Evolutionary conservation across 2,329 filamentous ascomycete species (phyloP), one percentile per base, ranked within the genome.

Genomic region (Aspergillus ibericus): DNA sequence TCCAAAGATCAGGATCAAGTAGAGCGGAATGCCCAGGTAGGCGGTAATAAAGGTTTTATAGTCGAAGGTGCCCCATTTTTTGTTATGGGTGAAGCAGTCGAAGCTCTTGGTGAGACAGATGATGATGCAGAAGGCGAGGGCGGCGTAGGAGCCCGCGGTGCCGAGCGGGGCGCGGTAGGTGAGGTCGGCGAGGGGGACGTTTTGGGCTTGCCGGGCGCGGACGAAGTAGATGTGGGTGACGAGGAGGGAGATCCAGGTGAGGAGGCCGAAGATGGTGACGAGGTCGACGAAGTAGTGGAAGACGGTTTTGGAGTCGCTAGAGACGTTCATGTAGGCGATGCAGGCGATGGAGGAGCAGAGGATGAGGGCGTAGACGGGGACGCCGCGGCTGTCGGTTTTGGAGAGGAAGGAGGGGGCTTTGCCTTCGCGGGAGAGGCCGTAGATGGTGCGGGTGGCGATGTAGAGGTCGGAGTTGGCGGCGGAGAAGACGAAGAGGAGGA

Each of bases 91-190:
- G 74, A 95, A 95, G 59, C 89, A 87, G 56, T 84, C 81, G 75
- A 86, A 95, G 81, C 92, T 93, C 83, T 95, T 96, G 70, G 91
- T 93, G 53, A 96, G 71, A 1, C 88, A 84, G 61, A 95, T 89
- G 34, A 95, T 71, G 68, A 83, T 81, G 76, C 89, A 92, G 77
- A 92, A 87, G 69, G 81, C 78, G 2, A 95, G 81, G 0, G 88
- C 88, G 59, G 80, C 78, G 70, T 86, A 86, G 0, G 88, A 91
- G 10, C 91, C 91, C 61, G 73, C 83, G 36, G 86, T 76, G n/a
- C 91, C 90, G 15, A 93, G 81, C 0, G 91, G 91, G 0, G 90
- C 88, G 15, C 81, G 81, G 72, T 88, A 92, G 1, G 85, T 83
- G 60, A 90, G 77, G 44, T 77, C 74, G 12, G 77, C 75, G 69